Conservation (phyloP, 306 rosid species). For the Delonix regia region DNA sequence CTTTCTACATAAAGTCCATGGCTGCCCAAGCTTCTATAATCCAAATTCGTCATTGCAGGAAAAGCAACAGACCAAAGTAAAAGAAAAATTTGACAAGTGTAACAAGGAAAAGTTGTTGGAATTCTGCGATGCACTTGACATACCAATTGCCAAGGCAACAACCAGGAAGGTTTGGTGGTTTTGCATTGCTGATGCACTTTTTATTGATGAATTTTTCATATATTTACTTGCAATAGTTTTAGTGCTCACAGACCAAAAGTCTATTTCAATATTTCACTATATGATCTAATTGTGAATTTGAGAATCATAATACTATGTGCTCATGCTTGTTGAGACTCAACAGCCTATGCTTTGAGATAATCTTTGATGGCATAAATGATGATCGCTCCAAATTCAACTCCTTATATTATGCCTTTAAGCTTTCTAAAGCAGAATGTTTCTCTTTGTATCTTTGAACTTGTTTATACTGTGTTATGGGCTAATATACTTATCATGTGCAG, state of each 20-base stretch:
- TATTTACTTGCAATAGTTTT: conserved; percentile 1
- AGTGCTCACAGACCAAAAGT: not conserved
- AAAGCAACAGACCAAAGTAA: conserved; percentile 84
- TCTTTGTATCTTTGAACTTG: not conserved
- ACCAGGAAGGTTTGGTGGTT: conserved; percentile 73
- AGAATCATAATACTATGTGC: not conserved
- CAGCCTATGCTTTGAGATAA: not conserved
- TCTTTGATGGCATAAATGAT: not conserved
- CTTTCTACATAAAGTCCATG: conserved; percentile 7
- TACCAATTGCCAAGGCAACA: conserved; percentile 67
- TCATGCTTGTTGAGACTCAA: not conserved
- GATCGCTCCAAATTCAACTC: not conserved
- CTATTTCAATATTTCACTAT: not conserved
- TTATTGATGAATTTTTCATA: not conserved
- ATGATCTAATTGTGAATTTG: not conserved
- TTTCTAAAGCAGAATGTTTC: not conserved
- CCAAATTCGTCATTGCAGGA: conserved; percentile 59
- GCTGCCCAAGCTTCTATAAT: conserved; percentile 32
- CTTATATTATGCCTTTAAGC: not conserved
- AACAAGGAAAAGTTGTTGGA: conserved; percentile 87
- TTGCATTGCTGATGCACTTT: conserved; percentile 26
- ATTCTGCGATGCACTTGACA: conserved; percentile 81
- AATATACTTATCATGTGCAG: conserved; percentile 50
- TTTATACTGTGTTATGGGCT: conserved; percentile 15
- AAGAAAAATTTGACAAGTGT: conserved; percentile 89